Base-by-base conservation (phyloP, 345 rosid species). In the Hirschfeldia incana region DNA sequence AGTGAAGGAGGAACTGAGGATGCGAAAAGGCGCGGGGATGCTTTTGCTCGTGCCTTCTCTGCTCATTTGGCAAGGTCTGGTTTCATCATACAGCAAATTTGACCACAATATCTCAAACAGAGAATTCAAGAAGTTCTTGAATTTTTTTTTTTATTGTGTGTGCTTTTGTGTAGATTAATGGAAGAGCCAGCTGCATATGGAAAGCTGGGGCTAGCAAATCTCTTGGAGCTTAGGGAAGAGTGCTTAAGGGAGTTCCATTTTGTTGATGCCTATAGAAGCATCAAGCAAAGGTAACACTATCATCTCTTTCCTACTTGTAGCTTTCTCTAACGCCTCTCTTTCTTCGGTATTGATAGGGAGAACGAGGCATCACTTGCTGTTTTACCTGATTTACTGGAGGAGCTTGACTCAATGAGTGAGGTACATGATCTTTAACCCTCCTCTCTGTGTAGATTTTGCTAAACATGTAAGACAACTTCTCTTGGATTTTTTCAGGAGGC, bases 161-260 rank as follows among this genome's bases (percentile, higher is more conserved):
- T 4, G 58, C 26, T 44, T 26, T 77, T 70, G 28, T 81, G 69
- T 84, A 95, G 99, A 85, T 85, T 95, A 88, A 95, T 91, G 90
- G 97, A 95, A 82, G 99, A 95, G 84, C 99, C 99, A 55, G 93
- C 98, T 76, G 98, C 98, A 66, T 95, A 93, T 85, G 98, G 99
- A 53, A 93, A 95, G 85, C 83, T 95, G 63, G 99, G 99, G 26
- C 86, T 95, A 77, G 99, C 99, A 68, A 93, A 95, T 85, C 99
- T 95, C 21, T 89, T 95, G 89, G 99, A 95, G 78, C 88, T 95
- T 60, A 86, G 99, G 85, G 99, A 95, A 88, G 99, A 95, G 75
- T 95, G 98, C 80, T 79, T 95, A 84, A 91, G 99, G 81, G 99
- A 95, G 81, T 95, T 95, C 83, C 96, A 95, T 8, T 95, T 95